These are phyloP conservation scores for Neurospora sp. DNA, from an alignment of 495 filamentous ascomycete genomes.

Conservation along the genomic window DNA sequence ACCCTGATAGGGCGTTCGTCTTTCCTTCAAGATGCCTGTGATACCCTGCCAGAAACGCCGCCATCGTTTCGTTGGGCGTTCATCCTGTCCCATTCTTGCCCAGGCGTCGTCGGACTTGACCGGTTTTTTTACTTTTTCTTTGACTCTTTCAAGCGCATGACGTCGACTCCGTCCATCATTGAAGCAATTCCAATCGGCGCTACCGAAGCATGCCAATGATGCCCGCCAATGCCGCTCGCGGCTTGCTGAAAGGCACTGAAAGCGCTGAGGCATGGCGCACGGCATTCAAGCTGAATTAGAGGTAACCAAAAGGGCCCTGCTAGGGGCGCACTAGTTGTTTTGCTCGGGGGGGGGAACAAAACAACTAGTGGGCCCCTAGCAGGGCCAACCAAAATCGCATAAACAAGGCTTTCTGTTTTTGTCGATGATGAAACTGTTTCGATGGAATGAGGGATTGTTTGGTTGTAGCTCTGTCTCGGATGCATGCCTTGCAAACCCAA, in stretches of 20 bases:
- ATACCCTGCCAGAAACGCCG: neutral
- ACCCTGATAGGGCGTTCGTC: neutral
- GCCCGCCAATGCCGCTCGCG: neutral
- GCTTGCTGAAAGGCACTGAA: neutral
- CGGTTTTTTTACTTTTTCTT: neutral
- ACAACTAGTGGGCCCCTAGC: too few relatives aligned
- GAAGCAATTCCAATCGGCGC: neutral
- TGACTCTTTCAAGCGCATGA: neutral
- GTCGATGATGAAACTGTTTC: neutral
- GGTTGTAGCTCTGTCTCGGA: neutral
- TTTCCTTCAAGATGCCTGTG: neutral
- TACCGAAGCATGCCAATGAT: neutral
- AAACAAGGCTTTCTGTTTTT: neutral
- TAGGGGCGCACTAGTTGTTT: too few relatives aligned
- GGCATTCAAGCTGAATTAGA: neutral
- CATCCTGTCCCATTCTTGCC: neutral
- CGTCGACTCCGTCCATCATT: neutral
- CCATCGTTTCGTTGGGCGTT: neutral
- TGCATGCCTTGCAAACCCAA: neutral
- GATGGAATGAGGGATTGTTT: neutral
- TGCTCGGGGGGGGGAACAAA: too few relatives aligned
- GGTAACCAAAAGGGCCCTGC: too few relatives aligned
- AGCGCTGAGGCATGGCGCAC: neutral
- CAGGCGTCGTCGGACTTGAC: too few relatives aligned
- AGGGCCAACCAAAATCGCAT: neutral